Evolutionary conservation across 2,329 filamentous ascomycete species (phyloP).

Genomic region (Graphilbum fragrans): DNA sequence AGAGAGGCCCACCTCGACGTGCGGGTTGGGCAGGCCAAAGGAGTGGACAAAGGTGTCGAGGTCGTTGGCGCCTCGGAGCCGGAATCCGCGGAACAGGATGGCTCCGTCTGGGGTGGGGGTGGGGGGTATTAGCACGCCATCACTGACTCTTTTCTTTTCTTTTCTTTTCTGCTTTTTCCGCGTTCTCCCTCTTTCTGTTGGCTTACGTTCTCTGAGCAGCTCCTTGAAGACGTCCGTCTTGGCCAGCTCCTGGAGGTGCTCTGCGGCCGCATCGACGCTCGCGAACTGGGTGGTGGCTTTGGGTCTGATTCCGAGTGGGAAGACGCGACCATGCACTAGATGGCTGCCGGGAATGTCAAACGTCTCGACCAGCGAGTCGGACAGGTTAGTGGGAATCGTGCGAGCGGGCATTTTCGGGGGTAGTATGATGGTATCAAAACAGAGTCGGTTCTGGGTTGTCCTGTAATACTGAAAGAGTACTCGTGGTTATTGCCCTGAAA

Average conservation of each 20-base stretch:
- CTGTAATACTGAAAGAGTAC: too few species aligned
- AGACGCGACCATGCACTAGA: not conserved
- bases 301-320: not conserved
- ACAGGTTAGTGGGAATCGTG: too few species aligned
- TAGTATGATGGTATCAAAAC: too few species aligned
- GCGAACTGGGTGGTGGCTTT: not conserved
- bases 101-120: constrained; percentile 1
- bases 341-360: not conserved
- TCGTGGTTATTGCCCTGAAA: too few species aligned
- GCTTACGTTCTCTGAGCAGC: not conserved
- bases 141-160: too few species aligned
- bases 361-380: too few species aligned
- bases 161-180: not conserved
- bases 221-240: not conserved
- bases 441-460: too few species aligned
- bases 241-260: not conserved
- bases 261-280: not conserved
- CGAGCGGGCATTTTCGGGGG: too few species aligned
- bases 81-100: constrained; percentile 6
- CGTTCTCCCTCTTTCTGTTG: not conserved
- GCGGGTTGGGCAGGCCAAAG: constrained; percentile 3
- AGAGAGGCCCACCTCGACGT: constrained; percentile 7
- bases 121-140: not conserved
- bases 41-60: constrained; percentile 1
- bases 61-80: not conserved